phyloP scores from a whole-genome alignment of 2,329 filamentous ascomycete species.

The Aureobasidium sp. region DNA sequence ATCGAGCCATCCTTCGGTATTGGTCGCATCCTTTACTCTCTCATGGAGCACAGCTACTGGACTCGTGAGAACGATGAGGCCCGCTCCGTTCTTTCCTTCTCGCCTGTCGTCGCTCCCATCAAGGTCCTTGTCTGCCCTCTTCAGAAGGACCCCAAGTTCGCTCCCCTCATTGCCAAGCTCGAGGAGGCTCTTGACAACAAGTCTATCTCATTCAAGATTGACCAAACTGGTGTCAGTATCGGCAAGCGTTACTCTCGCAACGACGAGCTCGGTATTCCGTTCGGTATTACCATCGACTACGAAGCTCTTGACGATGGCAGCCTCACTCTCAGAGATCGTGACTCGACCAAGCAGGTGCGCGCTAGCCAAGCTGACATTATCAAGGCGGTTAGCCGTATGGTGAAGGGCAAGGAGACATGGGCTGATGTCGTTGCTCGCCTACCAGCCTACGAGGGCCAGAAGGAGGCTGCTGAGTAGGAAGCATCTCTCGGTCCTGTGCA shows the following conservation, averaged over 20 bases:
- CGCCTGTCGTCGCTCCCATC: constrained; percentile 74
- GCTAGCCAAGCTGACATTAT: constrained; percentile 73
- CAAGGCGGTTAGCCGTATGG: constrained; percentile 58
- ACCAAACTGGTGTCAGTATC: constrained; percentile 85
- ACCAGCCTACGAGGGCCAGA: constrained; percentile 73
- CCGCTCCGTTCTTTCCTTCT: constrained; percentile 72
- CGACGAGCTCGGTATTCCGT: constrained; percentile 89
- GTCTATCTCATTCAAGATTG: constrained; percentile 75
- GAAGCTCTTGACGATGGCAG: constrained; percentile 83
- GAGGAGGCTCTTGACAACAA: constrained; percentile 66
- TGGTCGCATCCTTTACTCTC: constrained; percentile 82
- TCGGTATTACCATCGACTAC: constrained; percentile 93
- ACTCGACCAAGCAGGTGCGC: constrained; percentile 84
- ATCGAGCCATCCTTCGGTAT: constrained; percentile 96
- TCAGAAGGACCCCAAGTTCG: constrained; percentile 72
- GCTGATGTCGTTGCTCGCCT: constrained; percentile 66
- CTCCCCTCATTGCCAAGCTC: constrained; percentile 63
- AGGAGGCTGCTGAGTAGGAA: constrained; percentile 9
- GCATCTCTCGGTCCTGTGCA: not conserved
- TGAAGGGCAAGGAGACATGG: constrained; percentile 57
- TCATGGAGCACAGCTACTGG: constrained; percentile 97
- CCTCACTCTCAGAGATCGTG: constrained; percentile 81
- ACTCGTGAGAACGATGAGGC: constrained; percentile 75
- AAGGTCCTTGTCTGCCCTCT: constrained; percentile 91
- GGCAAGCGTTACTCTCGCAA: constrained; percentile 93